Conservation (phyloP, 306 rosid species). For the Cucumis sativus region DNA sequence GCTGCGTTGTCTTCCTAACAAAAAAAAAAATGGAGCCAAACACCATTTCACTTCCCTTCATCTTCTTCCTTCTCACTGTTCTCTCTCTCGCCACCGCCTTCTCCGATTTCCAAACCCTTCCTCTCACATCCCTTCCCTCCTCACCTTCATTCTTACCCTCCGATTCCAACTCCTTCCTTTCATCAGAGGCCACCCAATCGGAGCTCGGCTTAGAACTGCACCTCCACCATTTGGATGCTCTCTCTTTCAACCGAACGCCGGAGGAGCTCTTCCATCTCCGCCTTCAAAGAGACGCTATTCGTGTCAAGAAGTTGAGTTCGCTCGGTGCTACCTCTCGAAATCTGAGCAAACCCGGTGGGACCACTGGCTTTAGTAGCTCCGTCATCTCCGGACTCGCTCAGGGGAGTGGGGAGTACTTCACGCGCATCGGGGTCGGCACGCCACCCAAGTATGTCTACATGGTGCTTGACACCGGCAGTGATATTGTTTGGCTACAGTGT, state of each 20-base stretch:
- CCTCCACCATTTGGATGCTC: slow-evolving; percentile 59
- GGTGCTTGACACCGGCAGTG: slow-evolving; percentile 91
- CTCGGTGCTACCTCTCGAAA: background rate
- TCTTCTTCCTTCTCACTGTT: slow-evolving; percentile 16
- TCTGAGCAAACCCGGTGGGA: background rate
- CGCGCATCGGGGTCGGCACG: slow-evolving; percentile 77
- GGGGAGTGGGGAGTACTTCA: slow-evolving; percentile 96
- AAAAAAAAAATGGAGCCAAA: slow-evolving; percentile 27
- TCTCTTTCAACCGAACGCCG: slow-evolving; percentile 40
- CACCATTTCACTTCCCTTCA: slow-evolving; percentile 3
- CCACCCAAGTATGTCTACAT: slow-evolving; percentile 64
- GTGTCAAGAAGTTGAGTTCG: slow-evolving; percentile 28
- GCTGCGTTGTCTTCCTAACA: background rate
- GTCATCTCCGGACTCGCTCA: slow-evolving; percentile 65
- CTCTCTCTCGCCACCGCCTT: slow-evolving; percentile 22
- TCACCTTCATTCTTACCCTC: slow-evolving; percentile 38
- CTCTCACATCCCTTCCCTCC: slow-evolving; percentile 31
- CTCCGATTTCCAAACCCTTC: slow-evolving; percentile 24
- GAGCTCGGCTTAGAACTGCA: slow-evolving; percentile 18
- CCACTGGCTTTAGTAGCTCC: slow-evolving; percentile 53
- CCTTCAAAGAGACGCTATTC: slow-evolving; percentile 50
- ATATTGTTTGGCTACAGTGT: slow-evolving; percentile 87
- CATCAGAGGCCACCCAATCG: background rate
- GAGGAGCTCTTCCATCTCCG: slow-evolving; percentile 53
- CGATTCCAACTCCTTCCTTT: slow-evolving; percentile 1